phyloP scores from a whole-genome alignment of 306 rosid genomes.

The Nissolia schottii region DNA sequence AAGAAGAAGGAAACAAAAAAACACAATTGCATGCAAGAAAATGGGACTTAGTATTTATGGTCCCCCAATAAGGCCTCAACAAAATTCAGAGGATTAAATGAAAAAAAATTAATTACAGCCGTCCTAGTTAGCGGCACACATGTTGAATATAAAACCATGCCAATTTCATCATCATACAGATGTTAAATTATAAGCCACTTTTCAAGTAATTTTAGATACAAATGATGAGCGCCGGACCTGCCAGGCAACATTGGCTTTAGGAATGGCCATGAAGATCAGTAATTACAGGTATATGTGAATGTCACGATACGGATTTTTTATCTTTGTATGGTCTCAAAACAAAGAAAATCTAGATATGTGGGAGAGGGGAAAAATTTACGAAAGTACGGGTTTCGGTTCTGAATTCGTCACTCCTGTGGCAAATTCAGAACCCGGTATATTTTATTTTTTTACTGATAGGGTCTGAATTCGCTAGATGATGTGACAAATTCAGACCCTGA shows the following conservation, averaged over 20 bases:
- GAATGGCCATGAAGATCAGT: too few species aligned
- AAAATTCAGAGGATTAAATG: conserved; percentile 6
- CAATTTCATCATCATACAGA: background rate
- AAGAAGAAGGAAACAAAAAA: background rate
- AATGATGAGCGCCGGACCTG: background rate
- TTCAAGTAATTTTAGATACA: background rate
- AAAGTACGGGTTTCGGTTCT: too few species aligned
- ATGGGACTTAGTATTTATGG: background rate
- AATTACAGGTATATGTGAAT: too few species aligned
- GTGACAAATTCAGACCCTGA: too few species aligned
- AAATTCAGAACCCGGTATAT: too few species aligned
- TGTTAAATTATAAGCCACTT: background rate
- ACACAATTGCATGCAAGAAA: background rate
- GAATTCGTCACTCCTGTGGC: too few species aligned
- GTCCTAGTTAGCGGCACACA: conserved; percentile 7
- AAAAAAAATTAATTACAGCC: conserved; percentile 8
- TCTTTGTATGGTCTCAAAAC: too few species aligned
- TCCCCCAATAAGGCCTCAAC: background rate
- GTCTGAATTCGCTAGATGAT: too few species aligned
- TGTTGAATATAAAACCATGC: background rate
- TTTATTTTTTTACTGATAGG: too few species aligned
- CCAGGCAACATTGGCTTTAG: background rate
- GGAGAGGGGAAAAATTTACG: too few species aligned
- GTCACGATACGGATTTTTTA: too few species aligned
- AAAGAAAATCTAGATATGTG: too few species aligned